Conservation (phyloP, 2,329 filamentous ascomycete genomes). For the Penicillium nordicum region DNA sequence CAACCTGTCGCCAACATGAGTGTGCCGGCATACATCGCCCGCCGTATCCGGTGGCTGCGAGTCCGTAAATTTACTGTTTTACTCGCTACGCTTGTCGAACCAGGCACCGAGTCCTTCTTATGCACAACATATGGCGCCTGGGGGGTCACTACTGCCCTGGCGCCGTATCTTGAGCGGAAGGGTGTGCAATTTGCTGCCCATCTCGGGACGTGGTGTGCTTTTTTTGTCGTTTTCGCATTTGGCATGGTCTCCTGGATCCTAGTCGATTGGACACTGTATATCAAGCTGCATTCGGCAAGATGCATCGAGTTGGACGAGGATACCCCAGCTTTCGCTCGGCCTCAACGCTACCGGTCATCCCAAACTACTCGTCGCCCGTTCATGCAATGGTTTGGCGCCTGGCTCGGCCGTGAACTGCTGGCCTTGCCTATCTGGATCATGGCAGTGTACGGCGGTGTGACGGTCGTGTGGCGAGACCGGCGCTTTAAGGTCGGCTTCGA, state of each 20-base stretch:
- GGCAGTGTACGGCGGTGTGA: conserved; percentile 84
- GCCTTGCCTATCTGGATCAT: conserved; percentile 87
- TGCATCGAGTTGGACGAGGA: conserved; percentile 68
- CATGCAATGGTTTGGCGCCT: conserved; percentile 70
- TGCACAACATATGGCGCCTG: conserved; percentile 79
- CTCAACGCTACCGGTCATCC: conserved; percentile 42
- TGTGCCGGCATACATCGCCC: conserved; percentile 70
- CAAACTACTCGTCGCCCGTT: conserved; percentile 55
- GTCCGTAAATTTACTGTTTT: conserved; percentile 93
- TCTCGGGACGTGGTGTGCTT: conserved; percentile 64
- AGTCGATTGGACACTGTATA: conserved; percentile 71
- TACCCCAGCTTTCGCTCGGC: conserved; percentile 69
- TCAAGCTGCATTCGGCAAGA: conserved; percentile 67
- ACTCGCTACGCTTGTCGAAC: conserved; percentile 84
- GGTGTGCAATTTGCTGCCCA: conserved; percentile 45
- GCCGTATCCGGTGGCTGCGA: conserved; percentile 83
- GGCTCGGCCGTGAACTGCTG: conserved; percentile 77
- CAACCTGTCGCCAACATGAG: conserved; percentile 86
- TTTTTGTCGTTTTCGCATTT: conserved; percentile 62
- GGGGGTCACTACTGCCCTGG: conserved; percentile 66
- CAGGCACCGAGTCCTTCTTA: conserved; percentile 82
- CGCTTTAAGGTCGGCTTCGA: conserved; percentile 78
- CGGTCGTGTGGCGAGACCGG: conserved; percentile 81
- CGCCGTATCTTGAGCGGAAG: conserved; percentile 53
- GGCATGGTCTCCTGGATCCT: conserved; percentile 68